phyloP scores from a whole-genome alignment of 2,329 filamentous ascomycete species.

The Tolypocladium tundrense region DNA sequence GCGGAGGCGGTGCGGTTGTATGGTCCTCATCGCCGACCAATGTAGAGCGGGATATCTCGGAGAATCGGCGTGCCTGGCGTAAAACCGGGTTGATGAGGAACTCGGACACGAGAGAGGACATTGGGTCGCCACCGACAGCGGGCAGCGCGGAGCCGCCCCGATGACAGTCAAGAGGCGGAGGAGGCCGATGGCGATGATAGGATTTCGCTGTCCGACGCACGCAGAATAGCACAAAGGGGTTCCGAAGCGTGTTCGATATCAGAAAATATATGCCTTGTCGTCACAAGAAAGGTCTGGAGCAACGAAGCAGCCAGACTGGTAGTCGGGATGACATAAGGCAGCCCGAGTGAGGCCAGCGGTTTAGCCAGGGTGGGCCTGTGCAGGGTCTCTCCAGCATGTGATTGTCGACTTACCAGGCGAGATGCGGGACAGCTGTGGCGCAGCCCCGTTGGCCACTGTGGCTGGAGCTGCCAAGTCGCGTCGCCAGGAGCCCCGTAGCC shows the following conservation, averaged over 20 bases:
- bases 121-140: constrained; percentile 20
- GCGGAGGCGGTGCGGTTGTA: constrained; percentile 6
- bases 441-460: background rate
- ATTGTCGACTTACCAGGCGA: no score
- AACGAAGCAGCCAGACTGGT: background rate
- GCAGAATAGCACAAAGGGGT: background rate
- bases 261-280: background rate
- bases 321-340: background rate
- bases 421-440: background rate
- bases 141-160: constrained; percentile 1
- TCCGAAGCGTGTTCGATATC: background rate
- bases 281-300: background rate
- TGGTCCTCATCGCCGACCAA: constrained; percentile 24
- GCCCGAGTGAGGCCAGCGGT: background rate
- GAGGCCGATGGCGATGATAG: background rate
- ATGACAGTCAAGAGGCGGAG: background rate
- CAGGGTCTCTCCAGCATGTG: constrained; percentile 1
- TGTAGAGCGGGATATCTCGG: constrained; percentile 34
- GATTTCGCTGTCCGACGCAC: background rate
- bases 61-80: constrained; percentile 55
- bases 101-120: constrained; percentile 54
- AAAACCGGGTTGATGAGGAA: constrained; percentile 57
- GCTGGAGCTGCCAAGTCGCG: background rate
- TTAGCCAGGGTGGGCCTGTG: background rate
- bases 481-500: background rate